Percentiles rank a stretch among this genome's conserved stretches.
Evolutionary conservation across 164 flowering plant species (phyloP).

Genomic region (Sextonia rubra): DNA sequence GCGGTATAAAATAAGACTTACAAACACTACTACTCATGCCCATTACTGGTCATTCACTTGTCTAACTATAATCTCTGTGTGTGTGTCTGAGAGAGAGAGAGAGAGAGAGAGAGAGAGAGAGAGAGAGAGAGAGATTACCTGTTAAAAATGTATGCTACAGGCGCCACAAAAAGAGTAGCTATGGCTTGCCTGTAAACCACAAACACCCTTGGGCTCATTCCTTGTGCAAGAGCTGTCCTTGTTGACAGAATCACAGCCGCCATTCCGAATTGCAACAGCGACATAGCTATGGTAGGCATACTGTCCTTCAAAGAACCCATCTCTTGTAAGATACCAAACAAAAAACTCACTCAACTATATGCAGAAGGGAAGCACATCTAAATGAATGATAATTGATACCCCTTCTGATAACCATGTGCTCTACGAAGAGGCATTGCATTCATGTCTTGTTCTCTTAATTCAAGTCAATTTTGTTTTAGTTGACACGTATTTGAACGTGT

Average conservation of each 20-base stretch:
- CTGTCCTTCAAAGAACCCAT: slow-evolving; percentile 23
- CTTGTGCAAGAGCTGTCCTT: slow-evolving; percentile 54
- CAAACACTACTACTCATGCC: too few species aligned
- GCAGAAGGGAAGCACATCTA: not conserved
- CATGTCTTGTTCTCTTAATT: not conserved
- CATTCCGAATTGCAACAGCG: slow-evolving; percentile 38
- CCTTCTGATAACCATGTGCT: not conserved
- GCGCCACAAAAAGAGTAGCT: slow-evolving; percentile 53
- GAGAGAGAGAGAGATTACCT: slow-evolving; percentile 21
- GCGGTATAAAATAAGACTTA: too few species aligned
- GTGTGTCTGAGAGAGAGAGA: not conserved
- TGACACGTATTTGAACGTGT: not conserved
- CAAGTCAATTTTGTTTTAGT: not conserved
- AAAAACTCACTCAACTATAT: not conserved
- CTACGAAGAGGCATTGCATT: not conserved
- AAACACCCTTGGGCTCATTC: slow-evolving; percentile 59
- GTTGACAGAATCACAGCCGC: slow-evolving; percentile 42
- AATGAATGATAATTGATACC: not conserved
- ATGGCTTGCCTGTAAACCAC: slow-evolving; percentile 67
- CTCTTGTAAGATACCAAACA: not conserved
- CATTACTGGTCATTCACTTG: too few species aligned
- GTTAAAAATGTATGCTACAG: slow-evolving; percentile 38
- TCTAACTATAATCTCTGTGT: not conserved
- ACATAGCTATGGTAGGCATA: slow-evolving; percentile 47
- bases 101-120: slow-evolving; percentile 12